A percentile compares a stretch with the other conserved stretches of the same genome.
These are phyloP conservation scores for Acer saccharum DNA, from an alignment of 345 rosid species.

Conservation along the genomic window DNA sequence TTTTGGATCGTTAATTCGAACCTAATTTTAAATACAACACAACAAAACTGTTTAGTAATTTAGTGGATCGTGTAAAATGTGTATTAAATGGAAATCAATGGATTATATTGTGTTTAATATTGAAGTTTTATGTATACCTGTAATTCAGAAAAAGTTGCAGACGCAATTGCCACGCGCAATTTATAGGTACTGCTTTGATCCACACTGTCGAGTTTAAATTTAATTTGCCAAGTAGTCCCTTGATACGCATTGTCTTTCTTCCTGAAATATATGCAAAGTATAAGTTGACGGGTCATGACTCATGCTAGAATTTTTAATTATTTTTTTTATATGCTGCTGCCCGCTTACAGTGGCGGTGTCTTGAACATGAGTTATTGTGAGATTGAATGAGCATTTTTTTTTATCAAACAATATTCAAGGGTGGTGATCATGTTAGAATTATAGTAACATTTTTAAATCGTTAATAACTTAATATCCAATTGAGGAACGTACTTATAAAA, in stretches of 20 bases:
- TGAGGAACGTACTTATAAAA: too few relatives aligned
- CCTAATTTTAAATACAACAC: conserved; percentile 28
- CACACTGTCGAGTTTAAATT: conserved; percentile 45
- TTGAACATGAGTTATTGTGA: too few relatives aligned
- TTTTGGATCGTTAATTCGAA: conserved; percentile 56
- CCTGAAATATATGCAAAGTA: conserved; percentile 28
- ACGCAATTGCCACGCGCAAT: conserved; percentile 70
- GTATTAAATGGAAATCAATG: not conserved
- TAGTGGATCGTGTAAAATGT: not conserved
- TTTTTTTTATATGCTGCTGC: too few relatives aligned
- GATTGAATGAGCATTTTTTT: too few relatives aligned
- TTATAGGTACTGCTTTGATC: conserved; percentile 43
- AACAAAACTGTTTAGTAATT: not conserved
- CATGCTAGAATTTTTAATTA: too few relatives aligned
- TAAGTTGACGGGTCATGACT: too few relatives aligned
- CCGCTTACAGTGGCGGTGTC: too few relatives aligned
- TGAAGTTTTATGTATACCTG: conserved; percentile 41
- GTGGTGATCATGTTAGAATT: too few relatives aligned
- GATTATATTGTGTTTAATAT: not conserved
- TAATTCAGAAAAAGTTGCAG: conserved; percentile 68
- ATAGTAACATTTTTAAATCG: too few relatives aligned
- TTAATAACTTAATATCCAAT: too few relatives aligned
- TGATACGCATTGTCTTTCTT: conserved; percentile 46
- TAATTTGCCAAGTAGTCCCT: conserved; percentile 81
- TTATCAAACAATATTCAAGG: too few relatives aligned